phyloP scores from a whole-genome alignment of 352 stramenopile species.

The Pythium scleroteichum region DNA sequence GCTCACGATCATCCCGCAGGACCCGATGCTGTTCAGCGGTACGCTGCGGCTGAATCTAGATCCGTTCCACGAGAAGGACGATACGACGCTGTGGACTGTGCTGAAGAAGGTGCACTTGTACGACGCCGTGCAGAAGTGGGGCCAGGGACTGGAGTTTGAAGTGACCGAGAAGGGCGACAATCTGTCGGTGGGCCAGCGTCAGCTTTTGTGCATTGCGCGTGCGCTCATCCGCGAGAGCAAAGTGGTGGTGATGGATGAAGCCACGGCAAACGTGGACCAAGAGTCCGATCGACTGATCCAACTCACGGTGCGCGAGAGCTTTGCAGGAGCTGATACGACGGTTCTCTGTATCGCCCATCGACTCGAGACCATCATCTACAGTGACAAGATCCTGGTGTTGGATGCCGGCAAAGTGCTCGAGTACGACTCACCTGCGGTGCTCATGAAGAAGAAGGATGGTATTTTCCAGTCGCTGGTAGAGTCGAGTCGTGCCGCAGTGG shows the following conservation, averaged over 20 bases:
- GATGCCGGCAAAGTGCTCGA: constrained; percentile 84
- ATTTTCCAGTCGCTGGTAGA: constrained; percentile 44
- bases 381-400: constrained; percentile 88
- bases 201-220: constrained; percentile 91
- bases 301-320: constrained; percentile 42
- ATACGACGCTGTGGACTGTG: constrained; percentile 56
- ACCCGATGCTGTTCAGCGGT: constrained; percentile 90
- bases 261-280: constrained; percentile 68
- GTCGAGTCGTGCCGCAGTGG: constrained; percentile 22
- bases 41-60: constrained; percentile 88
- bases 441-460: constrained; percentile 71
- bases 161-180: constrained; percentile 91
- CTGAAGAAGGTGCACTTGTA: constrained; percentile 66
- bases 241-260: constrained; percentile 94
- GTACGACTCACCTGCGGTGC: constrained; percentile 71
- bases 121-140: constrained; percentile 30
- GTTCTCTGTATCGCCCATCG: constrained; percentile 94
- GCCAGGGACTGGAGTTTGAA: constrained; percentile 62
- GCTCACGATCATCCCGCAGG: constrained; percentile 87
- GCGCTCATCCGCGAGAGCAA: constrained; percentile 80
- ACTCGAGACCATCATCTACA: constrained; percentile 94
- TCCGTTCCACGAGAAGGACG: constrained; percentile 74
- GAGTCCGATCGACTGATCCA: constrained; percentile 88
- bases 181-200: constrained; percentile 88
- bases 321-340: constrained; percentile 76